These are phyloP conservation scores for Cutaneotrichosporon spelunceum DNA, from an alignment of 1,284 basidiomycete species.

Conservation along the genomic window DNA sequence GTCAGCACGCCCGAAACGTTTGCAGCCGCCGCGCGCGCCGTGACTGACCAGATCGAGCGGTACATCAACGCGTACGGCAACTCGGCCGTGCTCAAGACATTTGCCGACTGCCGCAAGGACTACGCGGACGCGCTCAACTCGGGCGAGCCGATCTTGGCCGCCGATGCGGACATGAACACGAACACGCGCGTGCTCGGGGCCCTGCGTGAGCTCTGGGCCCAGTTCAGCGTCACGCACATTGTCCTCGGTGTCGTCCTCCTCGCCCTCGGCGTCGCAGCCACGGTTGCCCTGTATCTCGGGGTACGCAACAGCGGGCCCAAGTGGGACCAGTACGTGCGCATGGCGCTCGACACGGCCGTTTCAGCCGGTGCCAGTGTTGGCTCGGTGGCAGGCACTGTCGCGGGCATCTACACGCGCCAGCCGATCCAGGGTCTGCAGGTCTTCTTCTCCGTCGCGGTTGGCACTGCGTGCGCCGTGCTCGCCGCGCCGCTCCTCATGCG, in stretches of 20 bases:
- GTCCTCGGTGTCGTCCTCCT: constrained; percentile 58
- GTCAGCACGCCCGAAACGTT: constrained; percentile 50
- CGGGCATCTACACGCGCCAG: constrained; percentile 35
- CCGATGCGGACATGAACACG: constrained; percentile 52
- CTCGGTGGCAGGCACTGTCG: constrained; percentile 35
- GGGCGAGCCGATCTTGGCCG: constrained; percentile 21
- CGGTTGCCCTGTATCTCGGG: constrained; percentile 47
- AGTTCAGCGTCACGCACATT: constrained; percentile 81
- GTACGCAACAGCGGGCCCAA: constrained; percentile 40
- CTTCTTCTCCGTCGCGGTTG: constrained; percentile 28
- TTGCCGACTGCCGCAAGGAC: constrained; percentile 3
- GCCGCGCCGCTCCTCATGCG: constrained; percentile 26
- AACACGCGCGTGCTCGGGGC: constrained; percentile 64
- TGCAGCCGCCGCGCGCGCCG: constrained; percentile 66
- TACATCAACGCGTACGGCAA: constrained; percentile 79
- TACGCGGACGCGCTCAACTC: constrained; percentile 4
- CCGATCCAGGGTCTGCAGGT: constrained; percentile 56
- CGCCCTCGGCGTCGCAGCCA: constrained; percentile 42
- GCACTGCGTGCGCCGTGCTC: constrained; percentile 42
- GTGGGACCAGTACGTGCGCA: constrained; percentile 47
- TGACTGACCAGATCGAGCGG: constrained; percentile 69
- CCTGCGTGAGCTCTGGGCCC: constrained; percentile 88
- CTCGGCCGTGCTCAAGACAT: constrained; percentile 60
- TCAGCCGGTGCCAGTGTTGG: constrained; percentile 27
- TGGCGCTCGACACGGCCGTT: constrained; percentile 42